Percentiles rank a stretch among this genome's conserved stretches.
Conservation (phyloP, 73 alveolate genomes). For the Symbiodinium pilosum region DNA sequence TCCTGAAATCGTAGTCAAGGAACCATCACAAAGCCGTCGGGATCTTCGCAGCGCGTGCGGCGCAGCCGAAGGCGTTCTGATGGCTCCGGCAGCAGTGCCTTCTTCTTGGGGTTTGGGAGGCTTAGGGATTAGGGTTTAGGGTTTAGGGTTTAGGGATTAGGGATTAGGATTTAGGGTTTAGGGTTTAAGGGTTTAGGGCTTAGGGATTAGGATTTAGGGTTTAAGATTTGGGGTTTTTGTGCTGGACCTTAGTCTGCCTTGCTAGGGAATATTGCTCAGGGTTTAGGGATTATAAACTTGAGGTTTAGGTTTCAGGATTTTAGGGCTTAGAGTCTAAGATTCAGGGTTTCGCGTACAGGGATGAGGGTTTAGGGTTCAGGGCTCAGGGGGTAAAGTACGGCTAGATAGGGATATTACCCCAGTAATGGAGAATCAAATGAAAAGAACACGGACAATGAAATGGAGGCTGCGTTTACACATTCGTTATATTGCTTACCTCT, state of each 20-base stretch:
- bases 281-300: no score
- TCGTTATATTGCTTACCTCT: no score
- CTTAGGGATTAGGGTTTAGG: no score
- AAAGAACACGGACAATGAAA: no score
- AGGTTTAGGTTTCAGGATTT: not conserved
- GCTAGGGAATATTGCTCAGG: no score
- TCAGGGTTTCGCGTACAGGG: no score
- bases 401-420: no score
- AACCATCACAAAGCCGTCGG: constrained; percentile 55
- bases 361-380: not conserved
- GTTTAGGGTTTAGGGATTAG: not conserved
- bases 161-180: not conserved
- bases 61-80: constrained; percentile 51
- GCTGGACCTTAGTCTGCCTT: no score
- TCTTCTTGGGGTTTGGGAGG: not conserved
- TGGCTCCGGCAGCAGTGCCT: not conserved
- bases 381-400: no score
- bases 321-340: not conserved
- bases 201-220: not conserved
- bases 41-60: constrained; percentile 59
- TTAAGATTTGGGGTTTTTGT: not conserved
- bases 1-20: not conserved
- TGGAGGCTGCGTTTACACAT: no score
- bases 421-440: no score
- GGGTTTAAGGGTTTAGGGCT: not conserved